Percentiles rank a stretch among this genome's conserved stretches.
Evolutionary conservation across 768 basidiomycete species (phyloP).

Genomic region (Ramaria rubella): DNA sequence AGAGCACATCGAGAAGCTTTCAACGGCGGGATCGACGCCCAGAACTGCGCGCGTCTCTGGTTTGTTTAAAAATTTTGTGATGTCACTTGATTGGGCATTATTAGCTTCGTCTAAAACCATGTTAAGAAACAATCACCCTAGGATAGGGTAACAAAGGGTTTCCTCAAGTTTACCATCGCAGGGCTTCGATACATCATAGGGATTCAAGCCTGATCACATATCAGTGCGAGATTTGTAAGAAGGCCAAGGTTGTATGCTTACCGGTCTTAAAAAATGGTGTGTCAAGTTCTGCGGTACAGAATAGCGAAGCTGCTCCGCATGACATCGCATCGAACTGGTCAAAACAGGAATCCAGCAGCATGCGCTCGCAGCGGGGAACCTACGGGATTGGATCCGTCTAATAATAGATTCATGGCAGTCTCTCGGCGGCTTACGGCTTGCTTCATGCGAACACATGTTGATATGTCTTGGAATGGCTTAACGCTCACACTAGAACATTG

Average conservation of each 20-base stretch:
- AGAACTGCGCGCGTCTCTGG: constrained; percentile 46
- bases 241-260: constrained; percentile 23
- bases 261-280: constrained; percentile 26
- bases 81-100: constrained; percentile 35
- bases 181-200: constrained; percentile 48
- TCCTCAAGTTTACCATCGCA: background rate
- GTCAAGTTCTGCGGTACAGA: constrained; percentile 33
- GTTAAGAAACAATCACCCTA: constrained; percentile 48
- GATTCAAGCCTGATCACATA: constrained; percentile 36
- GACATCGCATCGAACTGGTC: constrained; percentile 37
- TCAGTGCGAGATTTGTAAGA: constrained; percentile 20
- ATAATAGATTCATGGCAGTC: background rate
- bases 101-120: constrained; percentile 40
- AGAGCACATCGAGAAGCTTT: constrained; percentile 38
- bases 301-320: constrained; percentile 35
- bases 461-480: constrained; percentile 40
- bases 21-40: constrained; percentile 51
- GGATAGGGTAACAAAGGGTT: background rate
- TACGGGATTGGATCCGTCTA: constrained; percentile 11
- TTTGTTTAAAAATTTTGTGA: constrained; percentile 55
- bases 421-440: constrained; percentile 26
- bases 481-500: constrained; percentile 47
- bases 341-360: constrained; percentile 34
- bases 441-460: constrained; percentile 30
- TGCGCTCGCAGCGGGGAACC: constrained; percentile 41